Base-by-base conservation (phyloP, 331 rosid genomes). In the Arachis monticola region DNA sequence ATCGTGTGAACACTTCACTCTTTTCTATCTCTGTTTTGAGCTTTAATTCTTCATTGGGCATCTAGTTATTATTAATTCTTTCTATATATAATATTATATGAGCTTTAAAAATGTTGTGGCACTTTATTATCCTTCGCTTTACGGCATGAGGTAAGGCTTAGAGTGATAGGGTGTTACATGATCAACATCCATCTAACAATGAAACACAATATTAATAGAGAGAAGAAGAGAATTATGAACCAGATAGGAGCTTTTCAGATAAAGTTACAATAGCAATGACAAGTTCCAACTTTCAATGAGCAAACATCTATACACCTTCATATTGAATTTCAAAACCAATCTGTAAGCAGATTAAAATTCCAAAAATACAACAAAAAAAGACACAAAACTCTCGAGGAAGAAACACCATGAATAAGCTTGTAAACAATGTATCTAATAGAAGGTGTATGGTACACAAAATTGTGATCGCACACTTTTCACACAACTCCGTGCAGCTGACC, bases 391-490 rank as follows among this genome's bases (percentile, higher is more conserved):
- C 96, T 86, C 99, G 99, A 90, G 0, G 99, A 94, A 72, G 99
- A 94, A 51, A 92, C 96, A 52, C 99, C 97, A 2, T 97, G 97
- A 55, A 94, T 84, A 67, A 94, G 92, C 67, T 97, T 83, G 1
- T 96, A 91, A 42, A 94, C 60, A 1, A 97, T 97, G 79, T 94
- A 94, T 85, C 89, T 83, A 72, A 94, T 85, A 11, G 99, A 94
- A 8, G 99, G 97, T 0, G 99, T 97, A 82, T 96, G 22, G 22
- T 17, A 17, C 22, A 17, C 22, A 17, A 17, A 17, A 17, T 17
- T 17, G 22, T 17, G 22, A 17, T 17, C 22, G 22, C 22, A 17
- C 22, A 17, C 22, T 17, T 17, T 17, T 17, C 22, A 17, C 22
- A 17, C 22, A 17, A 17, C 22, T 17, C 22, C 22, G 22, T 17